phyloP scores from a whole-genome alignment of 164 flowering plant genomes.

The Annona cherimola region DNA sequence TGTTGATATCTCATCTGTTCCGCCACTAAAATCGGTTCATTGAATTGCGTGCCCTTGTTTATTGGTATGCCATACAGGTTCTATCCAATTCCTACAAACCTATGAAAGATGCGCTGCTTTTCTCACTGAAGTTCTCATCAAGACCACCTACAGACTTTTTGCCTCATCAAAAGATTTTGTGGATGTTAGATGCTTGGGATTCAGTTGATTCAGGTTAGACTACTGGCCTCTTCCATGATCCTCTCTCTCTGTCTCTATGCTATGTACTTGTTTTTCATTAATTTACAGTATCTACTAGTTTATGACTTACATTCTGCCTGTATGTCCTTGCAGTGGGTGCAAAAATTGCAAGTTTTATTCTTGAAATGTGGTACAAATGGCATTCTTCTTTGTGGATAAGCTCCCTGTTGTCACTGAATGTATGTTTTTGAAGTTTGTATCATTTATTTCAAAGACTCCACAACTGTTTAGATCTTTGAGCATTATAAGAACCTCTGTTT shows the following conservation, averaged over 20 bases:
- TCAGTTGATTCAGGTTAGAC: conserved; percentile 53
- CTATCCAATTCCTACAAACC: conserved; percentile 23
- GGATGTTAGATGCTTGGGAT: conserved; percentile 65
- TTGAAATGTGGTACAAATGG: conserved; percentile 94
- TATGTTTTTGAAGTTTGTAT: conserved; percentile 12
- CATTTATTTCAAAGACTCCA: not conserved
- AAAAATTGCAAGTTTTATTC: conserved; percentile 49
- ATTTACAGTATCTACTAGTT: not conserved
- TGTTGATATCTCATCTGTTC: too few species aligned
- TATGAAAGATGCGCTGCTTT: conserved; percentile 33
- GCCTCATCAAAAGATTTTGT: conserved; percentile 66
- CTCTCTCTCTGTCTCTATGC: not conserved
- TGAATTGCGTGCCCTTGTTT: not conserved
- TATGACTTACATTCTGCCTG: not conserved
- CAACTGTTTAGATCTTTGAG: not conserved
- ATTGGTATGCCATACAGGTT: conserved; percentile 25
- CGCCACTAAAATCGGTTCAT: not conserved
- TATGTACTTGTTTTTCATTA: not conserved
- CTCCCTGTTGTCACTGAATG: conserved; percentile 27
- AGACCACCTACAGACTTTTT: conserved; percentile 66
- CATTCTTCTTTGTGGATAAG: conserved; percentile 71
- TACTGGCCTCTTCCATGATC: not conserved
- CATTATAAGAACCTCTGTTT: not conserved
- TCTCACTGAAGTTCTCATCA: conserved; percentile 50
- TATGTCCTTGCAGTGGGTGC: conserved; percentile 31